These are phyloP conservation scores for Talaromyces funiculosus DNA, from an alignment of 2,329 filamentous ascomycete species.

Conservation along the genomic window DNA sequence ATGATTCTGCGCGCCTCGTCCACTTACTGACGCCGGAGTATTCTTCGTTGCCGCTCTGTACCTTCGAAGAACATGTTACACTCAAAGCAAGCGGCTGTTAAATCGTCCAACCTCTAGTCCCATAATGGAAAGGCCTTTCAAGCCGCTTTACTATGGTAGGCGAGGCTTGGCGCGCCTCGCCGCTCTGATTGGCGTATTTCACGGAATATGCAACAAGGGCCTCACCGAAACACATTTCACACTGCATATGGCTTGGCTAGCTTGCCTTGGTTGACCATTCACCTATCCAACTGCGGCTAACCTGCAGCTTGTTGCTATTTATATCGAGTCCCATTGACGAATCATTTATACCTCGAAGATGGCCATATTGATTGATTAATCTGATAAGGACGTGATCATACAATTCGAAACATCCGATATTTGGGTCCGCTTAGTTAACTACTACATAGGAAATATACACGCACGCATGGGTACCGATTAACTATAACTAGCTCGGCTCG, in stretches of 20 bases:
- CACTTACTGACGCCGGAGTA: no score
- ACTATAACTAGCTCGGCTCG: background rate
- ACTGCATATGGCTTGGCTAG: conserved; percentile 4
- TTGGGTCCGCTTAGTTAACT: background rate
- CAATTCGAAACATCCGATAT: background rate
- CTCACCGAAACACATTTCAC: background rate
- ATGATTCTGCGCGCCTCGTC: background rate
- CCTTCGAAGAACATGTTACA: background rate
- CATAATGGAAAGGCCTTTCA: background rate
- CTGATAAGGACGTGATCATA: background rate
- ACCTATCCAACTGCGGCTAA: background rate
- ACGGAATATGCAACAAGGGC: background rate
- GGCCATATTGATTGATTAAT: background rate
- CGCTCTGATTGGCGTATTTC: background rate
- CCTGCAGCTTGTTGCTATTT: conserved; percentile 3
- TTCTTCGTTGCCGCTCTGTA: background rate
- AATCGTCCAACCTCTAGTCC: background rate
- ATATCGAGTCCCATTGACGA: background rate
- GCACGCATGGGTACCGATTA: background rate
- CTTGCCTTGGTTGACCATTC: background rate
- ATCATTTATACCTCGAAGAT: background rate
- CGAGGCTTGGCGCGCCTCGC: background rate
- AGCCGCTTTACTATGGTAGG: background rate
- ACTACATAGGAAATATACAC: no score
- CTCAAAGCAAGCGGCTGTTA: background rate